phyloP scores from a whole-genome alignment of 495 filamentous ascomycete species.

The Pyrenula massariospora region DNA sequence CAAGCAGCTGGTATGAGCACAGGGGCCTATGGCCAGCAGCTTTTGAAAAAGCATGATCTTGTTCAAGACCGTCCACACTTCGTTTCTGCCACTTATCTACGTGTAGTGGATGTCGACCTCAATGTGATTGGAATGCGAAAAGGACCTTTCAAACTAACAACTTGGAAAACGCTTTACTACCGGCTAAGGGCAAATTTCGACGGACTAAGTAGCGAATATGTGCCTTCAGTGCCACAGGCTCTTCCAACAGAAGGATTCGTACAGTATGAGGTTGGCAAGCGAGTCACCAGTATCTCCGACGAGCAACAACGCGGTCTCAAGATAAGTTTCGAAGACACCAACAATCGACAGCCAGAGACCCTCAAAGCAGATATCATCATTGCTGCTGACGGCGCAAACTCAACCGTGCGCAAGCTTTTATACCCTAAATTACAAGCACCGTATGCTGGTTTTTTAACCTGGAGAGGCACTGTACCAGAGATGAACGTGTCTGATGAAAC shows the following conservation, averaged over 20 bases:
- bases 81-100: background rate
- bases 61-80: background rate
- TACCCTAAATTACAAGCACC: constrained; percentile 3
- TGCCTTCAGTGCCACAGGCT: background rate
- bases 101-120: background rate
- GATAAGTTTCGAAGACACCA: background rate
- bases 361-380: constrained; percentile 12
- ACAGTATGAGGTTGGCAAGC: background rate
- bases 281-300: background rate
- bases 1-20: background rate
- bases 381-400: constrained; percentile 13
- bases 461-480: constrained; percentile 38
- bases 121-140: background rate
- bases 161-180: background rate
- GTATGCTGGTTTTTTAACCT: constrained; percentile 37
- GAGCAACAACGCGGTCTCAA: background rate
- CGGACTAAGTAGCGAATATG: background rate
- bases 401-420: constrained; percentile 7
- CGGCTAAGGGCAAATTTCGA: background rate
- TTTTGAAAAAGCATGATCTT: background rate
- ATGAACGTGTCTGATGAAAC: constrained; percentile 17
- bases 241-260: background rate
- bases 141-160: background rate
- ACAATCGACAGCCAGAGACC: background rate
- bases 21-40: background rate